Evolutionary conservation across 805 yeast species (phyloP), one percentile per base, ranked within the genome.

Genomic region (Torulaspora microellipsoides): DNA sequence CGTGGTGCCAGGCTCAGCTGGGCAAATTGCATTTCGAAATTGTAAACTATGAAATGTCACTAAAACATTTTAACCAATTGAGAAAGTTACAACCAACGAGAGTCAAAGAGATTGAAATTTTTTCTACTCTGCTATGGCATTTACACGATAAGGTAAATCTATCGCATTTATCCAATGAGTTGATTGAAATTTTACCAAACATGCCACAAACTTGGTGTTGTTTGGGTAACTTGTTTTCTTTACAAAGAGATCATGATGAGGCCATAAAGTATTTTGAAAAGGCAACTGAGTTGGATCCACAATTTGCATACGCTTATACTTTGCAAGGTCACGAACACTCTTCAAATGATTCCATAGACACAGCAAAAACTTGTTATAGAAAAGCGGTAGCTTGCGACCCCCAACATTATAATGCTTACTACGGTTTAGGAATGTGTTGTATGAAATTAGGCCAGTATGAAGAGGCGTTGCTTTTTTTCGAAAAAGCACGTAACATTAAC

Each of bases 361-460:
- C 81, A 59, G 97, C 99, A 0, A 75, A 85, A 48, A 86, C 83
- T 44, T 79, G 87, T 48, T 93, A 89, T 72, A 67, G 96, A 30
- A 71, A 73, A 49, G 95, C 96, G 3, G 71, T 93, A 36, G 68
- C 83, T 17, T 73, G 81, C 33, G 95, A 91, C 56, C 74, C 82
- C 36, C 72, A 89, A 45, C 96, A 88, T 60, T 93, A 90, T 65
- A 93, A 91, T 64, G 97, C 98, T 0, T 80, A 90, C 57, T 93
- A 93, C 58, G 99, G 99, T 23, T 77, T 93, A 44, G 99, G 98
- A 7, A 88, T 89, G 91, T 95, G 89, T 25, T 84, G 82, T 61
- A 75, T 88, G 62, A 86, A 88, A 56, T 67, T 89, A 40, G 98
- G 97, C 4, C 89, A 87, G 54, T 80, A 80, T 57, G 79, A 77